phyloP scores from a whole-genome alignment of 345 rosid species.

The Boechera divaricarpa region DNA sequence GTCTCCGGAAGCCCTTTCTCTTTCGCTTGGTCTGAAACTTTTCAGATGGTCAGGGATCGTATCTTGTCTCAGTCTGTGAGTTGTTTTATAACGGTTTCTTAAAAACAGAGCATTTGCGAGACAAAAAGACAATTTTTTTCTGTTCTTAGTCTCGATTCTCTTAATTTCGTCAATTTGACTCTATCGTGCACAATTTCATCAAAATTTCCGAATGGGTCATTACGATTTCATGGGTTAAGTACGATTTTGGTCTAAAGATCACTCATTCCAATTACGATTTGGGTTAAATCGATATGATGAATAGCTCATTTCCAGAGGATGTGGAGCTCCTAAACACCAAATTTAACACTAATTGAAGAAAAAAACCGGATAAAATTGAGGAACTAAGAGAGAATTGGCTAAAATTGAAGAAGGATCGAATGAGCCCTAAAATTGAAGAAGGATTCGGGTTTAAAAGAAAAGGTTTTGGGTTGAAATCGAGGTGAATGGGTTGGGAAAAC shows the following conservation, averaged over 20 bases:
- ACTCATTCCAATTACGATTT: neutral
- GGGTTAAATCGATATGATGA: too few relatives aligned
- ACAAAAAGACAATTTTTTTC: constrained; percentile 12
- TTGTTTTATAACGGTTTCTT: constrained; percentile 1
- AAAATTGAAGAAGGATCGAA: too few relatives aligned
- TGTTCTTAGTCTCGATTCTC: constrained; percentile 13
- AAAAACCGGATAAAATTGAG: too few relatives aligned
- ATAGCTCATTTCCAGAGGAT: too few relatives aligned
- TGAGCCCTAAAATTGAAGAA: too few relatives aligned
- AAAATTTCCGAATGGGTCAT: constrained; percentile 5
- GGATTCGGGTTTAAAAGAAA: too few relatives aligned
- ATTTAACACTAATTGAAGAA: too few relatives aligned
- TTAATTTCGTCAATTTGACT: constrained; percentile 10
- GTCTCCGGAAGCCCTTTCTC: constrained; percentile 86
- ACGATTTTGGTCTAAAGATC: constrained; percentile 18
- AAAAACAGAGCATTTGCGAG: constrained; percentile 31
- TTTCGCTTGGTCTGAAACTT: constrained; percentile 84
- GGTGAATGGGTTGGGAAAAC: too few relatives aligned
- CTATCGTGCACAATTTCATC: neutral
- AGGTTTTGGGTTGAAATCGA: too few relatives aligned
- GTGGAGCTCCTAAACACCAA: too few relatives aligned
- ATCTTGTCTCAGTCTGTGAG: constrained; percentile 96
- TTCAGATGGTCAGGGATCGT: constrained; percentile 86
- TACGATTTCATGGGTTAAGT: neutral
- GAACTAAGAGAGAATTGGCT: too few relatives aligned